Conservation (phyloP, 495 filamentous ascomycete genomes). For the Neurospora tetrasperma region DNA sequence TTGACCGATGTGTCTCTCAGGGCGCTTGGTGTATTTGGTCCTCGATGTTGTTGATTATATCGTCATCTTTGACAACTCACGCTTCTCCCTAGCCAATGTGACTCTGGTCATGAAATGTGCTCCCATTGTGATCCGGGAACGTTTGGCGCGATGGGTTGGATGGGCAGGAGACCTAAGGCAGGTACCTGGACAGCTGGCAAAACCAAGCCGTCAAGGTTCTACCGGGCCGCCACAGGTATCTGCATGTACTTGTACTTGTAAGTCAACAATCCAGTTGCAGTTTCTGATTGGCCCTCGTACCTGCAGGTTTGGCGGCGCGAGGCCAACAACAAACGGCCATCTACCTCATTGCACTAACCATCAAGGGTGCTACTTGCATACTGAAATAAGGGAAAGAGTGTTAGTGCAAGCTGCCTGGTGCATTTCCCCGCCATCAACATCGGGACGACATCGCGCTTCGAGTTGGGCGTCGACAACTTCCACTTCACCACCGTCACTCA, state of each 20-base stretch:
- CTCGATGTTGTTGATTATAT: not conserved
- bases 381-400: too few species aligned
- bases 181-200: not conserved
- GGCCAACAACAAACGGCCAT: not conserved
- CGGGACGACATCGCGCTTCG: too few species aligned
- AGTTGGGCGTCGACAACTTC: too few species aligned
- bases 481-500: too few species aligned
- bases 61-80: not conserved
- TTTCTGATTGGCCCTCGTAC: not conserved
- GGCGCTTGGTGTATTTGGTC: accelerated
- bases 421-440: too few species aligned
- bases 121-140: not conserved
- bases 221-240: not conserved
- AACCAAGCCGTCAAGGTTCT: not conserved
- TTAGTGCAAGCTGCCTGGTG: too few species aligned
- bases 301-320: not conserved
- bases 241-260: not conserved
- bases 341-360: too few species aligned
- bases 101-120: not conserved
- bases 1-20: not conserved
- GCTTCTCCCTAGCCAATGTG: not conserved
- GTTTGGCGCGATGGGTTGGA: not conserved
- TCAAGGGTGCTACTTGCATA: too few species aligned
- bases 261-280: not conserved
- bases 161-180: not conserved